Evolutionary conservation across 768 basidiomycete genomes (phyloP).

Genomic region (Rhodocollybia butyracea): DNA sequence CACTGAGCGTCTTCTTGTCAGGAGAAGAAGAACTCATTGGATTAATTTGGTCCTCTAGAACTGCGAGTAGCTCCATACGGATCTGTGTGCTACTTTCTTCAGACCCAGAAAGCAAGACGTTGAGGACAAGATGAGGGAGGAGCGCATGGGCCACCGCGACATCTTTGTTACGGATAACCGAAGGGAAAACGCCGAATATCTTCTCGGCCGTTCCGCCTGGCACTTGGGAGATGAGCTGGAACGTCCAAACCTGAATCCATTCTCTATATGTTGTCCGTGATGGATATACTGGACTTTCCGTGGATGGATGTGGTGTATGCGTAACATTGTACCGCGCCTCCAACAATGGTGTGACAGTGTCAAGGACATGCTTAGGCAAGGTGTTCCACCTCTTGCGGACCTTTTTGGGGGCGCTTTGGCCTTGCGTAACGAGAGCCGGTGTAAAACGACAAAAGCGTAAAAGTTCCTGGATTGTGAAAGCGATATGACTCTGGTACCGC

Average conservation of each 20-base stretch:
- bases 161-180: slow-evolving; percentile 81
- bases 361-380: slow-evolving; percentile 79
- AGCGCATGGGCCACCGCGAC: slow-evolving; percentile 91
- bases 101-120: slow-evolving; percentile 74
- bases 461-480: slow-evolving; percentile 90
- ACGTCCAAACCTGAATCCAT: slow-evolving; percentile 92
- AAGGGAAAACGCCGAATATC: slow-evolving; percentile 78
- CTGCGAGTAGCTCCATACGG: slow-evolving; percentile 69
- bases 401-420: slow-evolving; percentile 54
- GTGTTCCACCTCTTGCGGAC: slow-evolving; percentile 75
- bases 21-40: slow-evolving; percentile 50
- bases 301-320: slow-evolving; percentile 33
- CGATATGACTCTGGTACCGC: slow-evolving; percentile 84
- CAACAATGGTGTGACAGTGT: slow-evolving; percentile 83
- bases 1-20: slow-evolving; percentile 87
- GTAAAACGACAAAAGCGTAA: slow-evolving; percentile 85
- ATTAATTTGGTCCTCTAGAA: slow-evolving; percentile 85
- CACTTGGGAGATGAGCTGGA: slow-evolving; percentile 69
- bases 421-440: slow-evolving; percentile 61
- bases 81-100: slow-evolving; percentile 63
- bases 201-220: slow-evolving; percentile 53
- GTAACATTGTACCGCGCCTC: slow-evolving; percentile 61
- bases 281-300: slow-evolving; percentile 76
- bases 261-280: slow-evolving; percentile 82
- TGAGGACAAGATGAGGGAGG: slow-evolving; percentile 88